phyloP scores from a whole-genome alignment of 2,329 filamentous ascomycete genomes.

The Elsinoe perseae region DNA sequence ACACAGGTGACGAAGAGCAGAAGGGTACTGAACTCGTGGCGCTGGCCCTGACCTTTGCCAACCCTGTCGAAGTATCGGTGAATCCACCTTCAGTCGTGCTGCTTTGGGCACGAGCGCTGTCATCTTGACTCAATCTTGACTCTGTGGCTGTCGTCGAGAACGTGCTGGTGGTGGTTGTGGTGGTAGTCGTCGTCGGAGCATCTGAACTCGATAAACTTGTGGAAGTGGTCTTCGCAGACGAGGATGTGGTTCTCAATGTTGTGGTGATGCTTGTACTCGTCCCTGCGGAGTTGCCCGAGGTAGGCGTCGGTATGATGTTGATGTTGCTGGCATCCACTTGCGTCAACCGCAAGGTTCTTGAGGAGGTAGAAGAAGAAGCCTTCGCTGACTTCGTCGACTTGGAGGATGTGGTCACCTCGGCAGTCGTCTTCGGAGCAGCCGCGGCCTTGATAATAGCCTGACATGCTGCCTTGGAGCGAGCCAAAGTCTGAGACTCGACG shows the following conservation, averaged over 20 bases:
- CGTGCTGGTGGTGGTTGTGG: background rate
- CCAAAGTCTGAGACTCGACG: background rate
- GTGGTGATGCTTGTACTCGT: background rate
- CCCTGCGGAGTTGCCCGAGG: background rate
- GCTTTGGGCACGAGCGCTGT: background rate
- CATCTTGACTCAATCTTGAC: background rate
- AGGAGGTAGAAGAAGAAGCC: background rate
- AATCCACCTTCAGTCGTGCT: background rate
- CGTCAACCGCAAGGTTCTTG: background rate
- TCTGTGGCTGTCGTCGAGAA: background rate
- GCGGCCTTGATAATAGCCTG: constrained; percentile 3
- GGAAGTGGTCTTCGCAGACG: background rate
- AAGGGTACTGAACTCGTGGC: background rate
- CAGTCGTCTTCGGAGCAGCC: background rate
- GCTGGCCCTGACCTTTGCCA: background rate
- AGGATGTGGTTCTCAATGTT: background rate
- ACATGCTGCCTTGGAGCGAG: constrained; percentile 2
- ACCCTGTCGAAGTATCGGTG: background rate
- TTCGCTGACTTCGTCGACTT: background rate
- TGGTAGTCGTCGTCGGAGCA: background rate
- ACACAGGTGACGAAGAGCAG: background rate
- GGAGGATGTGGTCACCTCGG: background rate
- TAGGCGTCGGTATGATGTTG: background rate
- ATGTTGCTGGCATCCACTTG: background rate
- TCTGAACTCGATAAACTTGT: background rate